Evolutionary conservation across 148 eudicot genomes (phyloP).

Genomic region (Heliosperma pusillum): DNA sequence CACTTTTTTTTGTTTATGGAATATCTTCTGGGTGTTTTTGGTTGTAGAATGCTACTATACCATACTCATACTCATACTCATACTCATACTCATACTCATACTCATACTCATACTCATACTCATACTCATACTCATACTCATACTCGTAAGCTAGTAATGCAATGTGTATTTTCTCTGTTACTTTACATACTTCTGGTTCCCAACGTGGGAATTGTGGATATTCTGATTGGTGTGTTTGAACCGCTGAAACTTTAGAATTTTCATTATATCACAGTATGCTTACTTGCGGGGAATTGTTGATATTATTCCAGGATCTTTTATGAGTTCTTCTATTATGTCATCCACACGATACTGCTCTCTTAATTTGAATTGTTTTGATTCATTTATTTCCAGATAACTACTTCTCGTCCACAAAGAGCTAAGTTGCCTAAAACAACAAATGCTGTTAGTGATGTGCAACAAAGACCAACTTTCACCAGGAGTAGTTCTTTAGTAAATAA

Average conservation of each 20-base stretch:
- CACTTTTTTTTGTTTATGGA: conserved; percentile 14
- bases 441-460: conserved; percentile 32
- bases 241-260: background rate
- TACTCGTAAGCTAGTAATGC: background rate
- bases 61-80: background rate
- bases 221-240: conserved; percentile 4
- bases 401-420: conserved; percentile 42
- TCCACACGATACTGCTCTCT: background rate
- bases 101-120: background rate
- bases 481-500: conserved; percentile 32
- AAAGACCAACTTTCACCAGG: conserved; percentile 35
- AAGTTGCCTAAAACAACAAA: conserved; percentile 33
- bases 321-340: background rate
- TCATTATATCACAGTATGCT: background rate
- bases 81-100: background rate
- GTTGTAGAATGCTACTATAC: background rate
- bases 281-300: background rate
- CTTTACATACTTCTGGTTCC: background rate
- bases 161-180: background rate
- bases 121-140: background rate
- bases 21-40: background rate
- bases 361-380: background rate
- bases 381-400: conserved; percentile 33
- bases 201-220: background rate
- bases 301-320: background rate